These are phyloP conservation scores for Tolypocladium pustulatum DNA, from an alignment of 2,329 filamentous ascomycete genomes.

Conservation along the genomic window DNA sequence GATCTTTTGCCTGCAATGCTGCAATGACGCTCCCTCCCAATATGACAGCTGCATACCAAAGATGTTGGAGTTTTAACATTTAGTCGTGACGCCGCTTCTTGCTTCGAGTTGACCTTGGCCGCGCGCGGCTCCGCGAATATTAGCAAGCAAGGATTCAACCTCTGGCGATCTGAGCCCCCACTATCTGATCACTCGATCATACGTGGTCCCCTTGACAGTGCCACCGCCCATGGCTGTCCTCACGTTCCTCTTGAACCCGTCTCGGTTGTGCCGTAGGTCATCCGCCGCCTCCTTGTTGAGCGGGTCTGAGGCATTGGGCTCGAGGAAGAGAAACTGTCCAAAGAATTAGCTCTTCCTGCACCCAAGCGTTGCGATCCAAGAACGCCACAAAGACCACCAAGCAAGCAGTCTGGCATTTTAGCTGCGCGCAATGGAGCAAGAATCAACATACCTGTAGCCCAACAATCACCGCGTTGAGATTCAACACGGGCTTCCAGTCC, in stretches of 20 bases:
- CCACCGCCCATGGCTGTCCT: conserved; percentile 75
- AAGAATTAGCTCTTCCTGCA: background rate
- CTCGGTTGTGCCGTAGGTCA: conserved; percentile 75
- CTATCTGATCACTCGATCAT: conserved; percentile 69
- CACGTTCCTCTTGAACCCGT: conserved; percentile 87
- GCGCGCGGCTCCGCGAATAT: background rate
- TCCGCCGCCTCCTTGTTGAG: conserved; percentile 97
- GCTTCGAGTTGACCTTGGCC: background rate
- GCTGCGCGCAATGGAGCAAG: background rate
- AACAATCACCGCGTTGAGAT: conserved; percentile 92
- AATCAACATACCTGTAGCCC: conserved; percentile 60
- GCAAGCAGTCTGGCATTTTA: background rate
- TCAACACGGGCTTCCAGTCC: conserved; percentile 98
- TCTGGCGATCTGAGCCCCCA: background rate
- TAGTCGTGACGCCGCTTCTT: background rate
- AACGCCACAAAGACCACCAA: background rate
- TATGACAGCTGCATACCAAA: background rate
- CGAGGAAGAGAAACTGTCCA: conserved; percentile 82
- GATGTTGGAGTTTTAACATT: background rate
- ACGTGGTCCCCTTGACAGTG: conserved; percentile 58
- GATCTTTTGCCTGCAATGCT: background rate
- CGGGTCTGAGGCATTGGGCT: conserved; percentile 95
- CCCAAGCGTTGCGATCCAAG: background rate
- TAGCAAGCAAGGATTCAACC: background rate
- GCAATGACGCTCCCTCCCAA: background rate